Evolutionary conservation across 345 rosid genomes (phyloP).

Genomic region (Eucalyptus guilfoylei): DNA sequence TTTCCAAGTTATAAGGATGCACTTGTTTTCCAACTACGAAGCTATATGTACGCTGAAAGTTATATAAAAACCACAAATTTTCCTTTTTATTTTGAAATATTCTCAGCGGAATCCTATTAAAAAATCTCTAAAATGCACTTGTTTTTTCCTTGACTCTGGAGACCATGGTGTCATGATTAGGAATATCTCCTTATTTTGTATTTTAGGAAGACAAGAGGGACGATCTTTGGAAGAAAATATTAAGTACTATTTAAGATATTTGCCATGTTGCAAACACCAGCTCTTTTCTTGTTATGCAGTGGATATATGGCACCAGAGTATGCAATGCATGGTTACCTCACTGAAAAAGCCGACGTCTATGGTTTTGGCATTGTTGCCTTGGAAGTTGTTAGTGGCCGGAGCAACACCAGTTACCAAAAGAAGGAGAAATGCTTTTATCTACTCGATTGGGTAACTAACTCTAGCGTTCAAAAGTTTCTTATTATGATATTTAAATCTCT

Average conservation of each 20-base stretch:
- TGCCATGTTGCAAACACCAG: neutral
- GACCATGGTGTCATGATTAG: neutral
- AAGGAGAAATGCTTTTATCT: neutral
- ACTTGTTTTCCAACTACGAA: neutral
- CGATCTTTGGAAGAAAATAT: neutral
- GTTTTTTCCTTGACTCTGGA: neutral
- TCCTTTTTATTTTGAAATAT: neutral
- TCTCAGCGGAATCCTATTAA: neutral
- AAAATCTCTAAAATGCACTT: neutral
- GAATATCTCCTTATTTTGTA: neutral
- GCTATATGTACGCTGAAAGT: neutral
- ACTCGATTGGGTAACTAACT: neutral
- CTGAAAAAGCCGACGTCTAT: neutral
- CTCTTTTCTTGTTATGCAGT: neutral
- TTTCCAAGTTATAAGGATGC: neutral
- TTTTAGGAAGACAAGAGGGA: neutral
- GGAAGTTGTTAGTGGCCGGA: neutral
- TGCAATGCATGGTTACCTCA: neutral
- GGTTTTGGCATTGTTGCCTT: neutral
- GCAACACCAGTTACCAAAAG: neutral
- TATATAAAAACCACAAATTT: neutral
- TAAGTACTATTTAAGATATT: neutral
- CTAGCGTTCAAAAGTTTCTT: neutral
- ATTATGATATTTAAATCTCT: neutral
- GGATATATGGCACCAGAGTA: conserved; percentile 2